phyloP scores from a whole-genome alignment of 768 basidiomycete species.

The Chalciporus chontae region DNA sequence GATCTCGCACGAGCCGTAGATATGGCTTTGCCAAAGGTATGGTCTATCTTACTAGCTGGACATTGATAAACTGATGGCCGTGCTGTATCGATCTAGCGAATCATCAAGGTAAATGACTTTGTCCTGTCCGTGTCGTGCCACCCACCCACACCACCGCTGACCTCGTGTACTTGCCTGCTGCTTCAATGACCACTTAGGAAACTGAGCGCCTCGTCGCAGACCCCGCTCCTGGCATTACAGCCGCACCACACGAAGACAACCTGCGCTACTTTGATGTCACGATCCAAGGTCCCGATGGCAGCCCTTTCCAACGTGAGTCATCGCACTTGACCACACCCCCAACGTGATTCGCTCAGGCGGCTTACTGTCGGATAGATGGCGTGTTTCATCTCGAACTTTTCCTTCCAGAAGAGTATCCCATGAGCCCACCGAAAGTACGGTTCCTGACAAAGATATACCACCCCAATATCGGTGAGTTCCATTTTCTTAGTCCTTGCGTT shows the following conservation, averaged over 20 bases:
- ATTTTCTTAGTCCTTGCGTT: constrained; percentile 1
- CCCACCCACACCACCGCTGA: constrained; percentile 19
- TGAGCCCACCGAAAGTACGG: constrained; percentile 98
- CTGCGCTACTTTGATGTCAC: constrained; percentile 98
- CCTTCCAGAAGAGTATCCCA: constrained; percentile 98
- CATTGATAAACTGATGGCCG: constrained; percentile 2
- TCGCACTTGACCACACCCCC: background rate
- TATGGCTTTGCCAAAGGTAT: constrained; percentile 38
- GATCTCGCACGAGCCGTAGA: constrained; percentile 14
- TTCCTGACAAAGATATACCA: constrained; percentile 99
- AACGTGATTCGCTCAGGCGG: constrained; percentile 5
- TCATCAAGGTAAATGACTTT: constrained; percentile 43
- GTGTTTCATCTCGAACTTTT: constrained; percentile 96
- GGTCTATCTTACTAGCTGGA: background rate
- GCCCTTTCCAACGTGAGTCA: constrained; percentile 81
- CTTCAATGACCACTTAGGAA: constrained; percentile 55
- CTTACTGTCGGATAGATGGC: constrained; percentile 55
- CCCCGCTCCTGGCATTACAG: constrained; percentile 97
- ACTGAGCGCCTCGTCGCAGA: constrained; percentile 95
- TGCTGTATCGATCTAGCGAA: constrained; percentile 35
- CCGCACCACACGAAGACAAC: constrained; percentile 94
- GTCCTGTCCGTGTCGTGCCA: constrained; percentile 15
- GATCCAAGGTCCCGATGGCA: constrained; percentile 91
- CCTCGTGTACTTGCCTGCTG: constrained; percentile 11
- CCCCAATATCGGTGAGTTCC: constrained; percentile 90